phyloP scores from a whole-genome alignment of 1,284 basidiomycete genomes.

The Moniliophthora roreri region DNA sequence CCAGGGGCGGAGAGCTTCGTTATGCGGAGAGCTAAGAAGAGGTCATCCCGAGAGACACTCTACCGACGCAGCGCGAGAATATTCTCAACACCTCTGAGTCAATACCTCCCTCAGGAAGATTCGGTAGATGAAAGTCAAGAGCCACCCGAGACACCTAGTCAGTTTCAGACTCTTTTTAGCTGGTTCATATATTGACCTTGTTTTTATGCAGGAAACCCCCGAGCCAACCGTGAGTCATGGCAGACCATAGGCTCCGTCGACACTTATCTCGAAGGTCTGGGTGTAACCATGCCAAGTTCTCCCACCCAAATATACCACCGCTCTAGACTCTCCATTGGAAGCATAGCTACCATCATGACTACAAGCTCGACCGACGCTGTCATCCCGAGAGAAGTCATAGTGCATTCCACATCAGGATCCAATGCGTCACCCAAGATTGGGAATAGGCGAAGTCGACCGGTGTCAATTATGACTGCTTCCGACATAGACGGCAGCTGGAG shows the following conservation, averaged over 20 bases:
- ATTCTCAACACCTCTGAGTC: slow-evolving; percentile 21
- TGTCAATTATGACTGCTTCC: slow-evolving; percentile 30
- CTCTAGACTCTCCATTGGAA: slow-evolving; percentile 49
- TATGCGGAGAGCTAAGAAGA: slow-evolving; percentile 26
- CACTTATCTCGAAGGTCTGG: slow-evolving; percentile 40
- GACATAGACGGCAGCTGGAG: slow-evolving; percentile 41
- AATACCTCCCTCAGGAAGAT: not conserved
- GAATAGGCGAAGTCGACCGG: slow-evolving; percentile 28
- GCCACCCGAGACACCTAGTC: slow-evolving; percentile 17
- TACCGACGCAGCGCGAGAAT: slow-evolving; percentile 21
- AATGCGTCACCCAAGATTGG: not conserved
- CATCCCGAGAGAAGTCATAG: slow-evolving; percentile 15
- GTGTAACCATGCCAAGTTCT: slow-evolving; percentile 38
- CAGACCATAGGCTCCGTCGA: slow-evolving; percentile 38
- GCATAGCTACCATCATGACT: slow-evolving; percentile 47
- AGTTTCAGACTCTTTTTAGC: slow-evolving; percentile 11
- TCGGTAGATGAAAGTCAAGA: slow-evolving; percentile 1
- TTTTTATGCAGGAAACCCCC: slow-evolving; percentile 17
- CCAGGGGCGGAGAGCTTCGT: slow-evolving; percentile 16
- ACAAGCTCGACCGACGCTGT: slow-evolving; percentile 26
- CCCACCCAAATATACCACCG: slow-evolving; percentile 29
- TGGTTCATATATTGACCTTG: not conserved
- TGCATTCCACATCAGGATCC: not conserved
- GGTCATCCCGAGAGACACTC: slow-evolving; percentile 13
- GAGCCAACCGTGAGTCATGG: slow-evolving; percentile 41